Percentiles rank a stretch among this genome's conserved stretches.
Evolutionary conservation across 2,329 filamentous ascomycete species (phyloP).

Genomic region (Chalara sp.): DNA sequence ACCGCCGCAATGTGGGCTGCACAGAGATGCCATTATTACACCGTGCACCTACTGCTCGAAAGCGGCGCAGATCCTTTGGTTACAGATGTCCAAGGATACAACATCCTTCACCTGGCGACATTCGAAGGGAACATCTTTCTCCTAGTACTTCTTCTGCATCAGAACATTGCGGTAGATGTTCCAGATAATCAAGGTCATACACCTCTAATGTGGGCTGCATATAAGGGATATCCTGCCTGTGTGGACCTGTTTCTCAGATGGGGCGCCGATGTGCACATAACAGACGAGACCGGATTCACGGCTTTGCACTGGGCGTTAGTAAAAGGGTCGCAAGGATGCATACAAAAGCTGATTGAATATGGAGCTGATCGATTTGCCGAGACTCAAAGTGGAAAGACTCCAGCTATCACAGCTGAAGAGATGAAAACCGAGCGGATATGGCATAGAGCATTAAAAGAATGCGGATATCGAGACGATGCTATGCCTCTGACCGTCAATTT

Average conservation of each 20-base stretch:
- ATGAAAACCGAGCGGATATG: slow-evolving; percentile 82
- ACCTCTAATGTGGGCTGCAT: slow-evolving; percentile 96
- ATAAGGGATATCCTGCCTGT: slow-evolving; percentile 90
- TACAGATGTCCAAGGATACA: slow-evolving; percentile 93
- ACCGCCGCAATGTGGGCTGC: slow-evolving; percentile 96
- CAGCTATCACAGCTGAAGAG: slow-evolving; percentile 75
- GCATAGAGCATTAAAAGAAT: slow-evolving; percentile 75
- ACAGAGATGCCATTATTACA: slow-evolving; percentile 93
- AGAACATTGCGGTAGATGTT: slow-evolving; percentile 91
- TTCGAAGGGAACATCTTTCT: slow-evolving; percentile 95
- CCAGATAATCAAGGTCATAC: slow-evolving; percentile 88
- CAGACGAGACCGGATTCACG: slow-evolving; percentile 88
- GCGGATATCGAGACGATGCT: slow-evolving; percentile 75
- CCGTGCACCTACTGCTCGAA: slow-evolving; percentile 85
- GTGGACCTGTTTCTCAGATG: slow-evolving; percentile 90
- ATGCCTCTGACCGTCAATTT: slow-evolving; percentile 64
- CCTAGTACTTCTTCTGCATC: slow-evolving; percentile 82
- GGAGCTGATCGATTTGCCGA: slow-evolving; percentile 89
- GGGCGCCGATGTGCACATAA: slow-evolving; percentile 88
- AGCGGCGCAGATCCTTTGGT: slow-evolving; percentile 89
- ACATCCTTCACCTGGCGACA: slow-evolving; percentile 92
- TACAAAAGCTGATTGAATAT: slow-evolving; percentile 93
- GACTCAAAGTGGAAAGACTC: slow-evolving; percentile 86
- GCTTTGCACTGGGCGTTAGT: slow-evolving; percentile 95
- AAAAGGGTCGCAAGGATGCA: slow-evolving; percentile 81